A percentile compares a stretch with the other conserved stretches of the same genome.
These are phyloP conservation scores for Metschnikowia sp. DNA, from an alignment of 805 yeast species.

Conservation along the genomic window DNA sequence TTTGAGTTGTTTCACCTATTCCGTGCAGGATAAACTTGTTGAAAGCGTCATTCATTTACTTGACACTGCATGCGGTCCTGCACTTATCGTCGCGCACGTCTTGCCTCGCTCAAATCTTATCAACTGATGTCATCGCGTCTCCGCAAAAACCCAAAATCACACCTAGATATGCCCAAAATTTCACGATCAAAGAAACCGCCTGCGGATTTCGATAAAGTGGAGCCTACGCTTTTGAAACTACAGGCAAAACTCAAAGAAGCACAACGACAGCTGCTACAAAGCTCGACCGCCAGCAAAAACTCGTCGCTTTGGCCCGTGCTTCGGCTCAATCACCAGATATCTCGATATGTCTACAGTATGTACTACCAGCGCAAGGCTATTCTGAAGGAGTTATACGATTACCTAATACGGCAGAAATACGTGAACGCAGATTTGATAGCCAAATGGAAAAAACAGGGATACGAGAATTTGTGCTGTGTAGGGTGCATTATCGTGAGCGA, in stretches of 20 bases:
- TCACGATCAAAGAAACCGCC: constrained; percentile 46
- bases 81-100: no score
- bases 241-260: constrained; percentile 54
- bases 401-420: constrained; percentile 63
- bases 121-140: neutral
- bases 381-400: constrained; percentile 64
- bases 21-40: no score
- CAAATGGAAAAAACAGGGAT: constrained; percentile 79
- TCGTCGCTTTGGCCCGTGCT: constrained; percentile 68
- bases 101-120: no score
- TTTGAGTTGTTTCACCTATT: no score
- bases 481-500: constrained; percentile 67
- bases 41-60: no score
- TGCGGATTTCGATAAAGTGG: constrained; percentile 65
- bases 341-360: constrained; percentile 71
- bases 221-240: constrained; percentile 62
- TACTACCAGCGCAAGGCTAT: constrained; percentile 70
- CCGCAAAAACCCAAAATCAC: neutral
- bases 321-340: constrained; percentile 68
- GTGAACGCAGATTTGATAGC: constrained; percentile 74
- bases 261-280: constrained; percentile 29
- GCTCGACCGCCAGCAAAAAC: constrained; percentile 39
- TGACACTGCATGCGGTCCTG: no score
- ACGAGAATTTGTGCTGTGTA: constrained; percentile 81
- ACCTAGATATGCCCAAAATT: constrained; percentile 10